Conservation (phyloP, 2,329 filamentous ascomycete species). For the Trichoderma sp. region DNA sequence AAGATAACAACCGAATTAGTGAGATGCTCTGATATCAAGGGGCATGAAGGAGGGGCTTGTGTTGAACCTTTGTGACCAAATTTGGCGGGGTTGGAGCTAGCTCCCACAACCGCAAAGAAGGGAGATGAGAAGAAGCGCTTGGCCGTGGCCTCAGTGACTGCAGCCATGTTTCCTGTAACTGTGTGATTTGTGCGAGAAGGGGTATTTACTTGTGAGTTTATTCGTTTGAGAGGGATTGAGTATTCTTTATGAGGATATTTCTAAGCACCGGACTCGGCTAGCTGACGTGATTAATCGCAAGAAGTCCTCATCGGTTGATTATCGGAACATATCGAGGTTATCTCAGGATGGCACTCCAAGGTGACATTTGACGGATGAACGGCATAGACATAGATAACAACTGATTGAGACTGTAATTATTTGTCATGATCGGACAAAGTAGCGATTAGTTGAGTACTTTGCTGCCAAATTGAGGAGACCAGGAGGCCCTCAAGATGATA, state of each 20-base stretch:
- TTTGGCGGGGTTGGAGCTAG: slow-evolving; percentile 78
- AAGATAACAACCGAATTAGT: neutral
- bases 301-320: slow-evolving; percentile 16
- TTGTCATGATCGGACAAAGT: neutral
- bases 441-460: neutral
- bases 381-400: neutral
- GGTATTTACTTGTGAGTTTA: neutral
- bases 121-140: slow-evolving; percentile 77
- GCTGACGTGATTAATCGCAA: slow-evolving; percentile 12
- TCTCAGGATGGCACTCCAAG: neutral
- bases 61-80: slow-evolving; percentile 78
- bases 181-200: neutral
- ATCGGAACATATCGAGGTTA: neutral
- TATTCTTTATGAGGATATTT: neutral
- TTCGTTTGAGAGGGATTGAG: neutral
- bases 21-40: neutral
- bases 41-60: neutral
- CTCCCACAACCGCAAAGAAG: slow-evolving; percentile 84
- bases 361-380: neutral
- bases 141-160: slow-evolving; percentile 65
- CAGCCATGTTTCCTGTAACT: slow-evolving; percentile 20
- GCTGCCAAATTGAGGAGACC: neutral
- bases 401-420: too few relatives aligned
- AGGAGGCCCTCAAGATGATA: neutral
- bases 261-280: neutral